Evolutionary conservation across 2,329 filamentous ascomycete species (phyloP).

Genomic region (Pestalotiopsis fici): DNA sequence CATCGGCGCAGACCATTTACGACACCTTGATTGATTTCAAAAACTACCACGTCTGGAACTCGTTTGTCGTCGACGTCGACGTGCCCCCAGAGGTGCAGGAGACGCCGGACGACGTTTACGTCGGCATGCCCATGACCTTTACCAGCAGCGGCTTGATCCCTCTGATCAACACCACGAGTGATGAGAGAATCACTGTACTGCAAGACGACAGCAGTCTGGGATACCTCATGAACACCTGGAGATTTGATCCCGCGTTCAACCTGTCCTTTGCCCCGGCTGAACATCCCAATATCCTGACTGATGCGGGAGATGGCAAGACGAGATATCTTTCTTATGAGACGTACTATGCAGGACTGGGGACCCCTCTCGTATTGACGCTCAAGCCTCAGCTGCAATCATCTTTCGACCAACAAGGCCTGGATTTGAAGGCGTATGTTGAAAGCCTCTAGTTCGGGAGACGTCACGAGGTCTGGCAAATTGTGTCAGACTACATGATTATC

Average conservation of each 20-base stretch:
- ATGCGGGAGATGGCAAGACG: constrained; percentile 20
- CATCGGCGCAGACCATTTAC: constrained; percentile 15
- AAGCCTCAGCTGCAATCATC: neutral
- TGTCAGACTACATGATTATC: too few relatives aligned
- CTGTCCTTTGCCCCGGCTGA: constrained; percentile 19
- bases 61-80: constrained; percentile 22
- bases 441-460: neutral
- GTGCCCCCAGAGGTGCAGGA: constrained; percentile 19
- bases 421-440: neutral
- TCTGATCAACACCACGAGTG: constrained; percentile 24
- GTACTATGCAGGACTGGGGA: neutral
- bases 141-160: constrained; percentile 21
- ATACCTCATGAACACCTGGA: constrained; percentile 26
- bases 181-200: constrained; percentile 23
- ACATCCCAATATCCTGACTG: constrained; percentile 24
- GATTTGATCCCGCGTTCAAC: constrained; percentile 20
- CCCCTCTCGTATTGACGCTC: neutral
- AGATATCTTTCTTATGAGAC: constrained; percentile 20
- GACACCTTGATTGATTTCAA: constrained; percentile 24
- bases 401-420: neutral
- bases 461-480: too few relatives aligned
- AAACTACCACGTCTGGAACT: constrained; percentile 25
- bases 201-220: constrained; percentile 1
- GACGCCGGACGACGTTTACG: constrained; percentile 22
- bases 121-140: constrained; percentile 26